These are phyloP conservation scores for Aspergillus thermomutatus DNA, from an alignment of 2,329 filamentous ascomycete genomes.

Conservation along the genomic window DNA sequence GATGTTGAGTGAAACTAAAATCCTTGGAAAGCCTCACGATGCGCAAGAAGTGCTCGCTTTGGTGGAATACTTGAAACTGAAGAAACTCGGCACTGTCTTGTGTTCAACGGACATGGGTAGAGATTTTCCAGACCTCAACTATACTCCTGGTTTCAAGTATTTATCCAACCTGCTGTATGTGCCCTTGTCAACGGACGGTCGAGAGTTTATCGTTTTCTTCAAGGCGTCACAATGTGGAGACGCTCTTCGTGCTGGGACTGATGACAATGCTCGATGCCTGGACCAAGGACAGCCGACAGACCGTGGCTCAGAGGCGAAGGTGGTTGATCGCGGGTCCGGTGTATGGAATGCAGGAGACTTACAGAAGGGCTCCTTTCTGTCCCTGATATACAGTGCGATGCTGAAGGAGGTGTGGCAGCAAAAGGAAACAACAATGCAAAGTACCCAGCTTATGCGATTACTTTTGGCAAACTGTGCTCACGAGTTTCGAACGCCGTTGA, in stretches of 20 bases:
- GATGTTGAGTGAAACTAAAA: slow-evolving; percentile 84
- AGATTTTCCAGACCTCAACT: slow-evolving; percentile 79
- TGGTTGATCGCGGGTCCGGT: slow-evolving; percentile 62
- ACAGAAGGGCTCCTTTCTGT: slow-evolving; percentile 83
- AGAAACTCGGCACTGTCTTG: slow-evolving; percentile 69
- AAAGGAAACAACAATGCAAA: slow-evolving; percentile 80
- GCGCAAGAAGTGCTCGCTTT: slow-evolving; percentile 80
- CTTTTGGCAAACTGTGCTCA: slow-evolving; percentile 85
- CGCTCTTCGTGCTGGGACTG: slow-evolving; percentile 72
- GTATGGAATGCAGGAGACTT: slow-evolving; percentile 89
- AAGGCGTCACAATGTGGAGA: slow-evolving; percentile 71
- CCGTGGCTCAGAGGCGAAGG: slow-evolving; percentile 76
- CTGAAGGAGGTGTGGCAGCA: slow-evolving; percentile 94
- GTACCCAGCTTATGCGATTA: slow-evolving; percentile 72
- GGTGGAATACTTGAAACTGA: slow-evolving; percentile 78
- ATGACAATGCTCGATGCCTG: slow-evolving; percentile 71
- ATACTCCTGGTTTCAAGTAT: slow-evolving; percentile 72
- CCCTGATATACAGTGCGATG: slow-evolving; percentile 73
- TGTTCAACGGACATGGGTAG: slow-evolving; percentile 70
- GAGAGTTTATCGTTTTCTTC: slow-evolving; percentile 89
- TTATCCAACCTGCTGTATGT: slow-evolving; percentile 80
- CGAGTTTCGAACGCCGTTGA: slow-evolving; percentile 84
- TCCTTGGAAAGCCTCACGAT: slow-evolving; percentile 70
- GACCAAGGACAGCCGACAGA: slow-evolving; percentile 78
- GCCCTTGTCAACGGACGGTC: slow-evolving; percentile 69